Conservation (phyloP, 331 rosid species). For the Quercus phellos region DNA sequence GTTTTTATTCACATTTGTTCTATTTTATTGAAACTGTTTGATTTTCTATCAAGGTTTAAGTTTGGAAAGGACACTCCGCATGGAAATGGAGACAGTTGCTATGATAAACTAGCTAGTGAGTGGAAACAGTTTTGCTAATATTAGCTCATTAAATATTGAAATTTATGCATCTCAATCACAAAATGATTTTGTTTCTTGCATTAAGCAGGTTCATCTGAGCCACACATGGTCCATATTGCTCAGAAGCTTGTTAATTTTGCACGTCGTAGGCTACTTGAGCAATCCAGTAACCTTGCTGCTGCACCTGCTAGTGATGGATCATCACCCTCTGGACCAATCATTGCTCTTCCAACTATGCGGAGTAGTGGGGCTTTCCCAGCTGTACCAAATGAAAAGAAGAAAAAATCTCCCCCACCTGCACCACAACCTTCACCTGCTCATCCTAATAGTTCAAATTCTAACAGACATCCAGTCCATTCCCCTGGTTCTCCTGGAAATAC, state of each 20-base stretch:
- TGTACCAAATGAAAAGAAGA: conserved; percentile 35
- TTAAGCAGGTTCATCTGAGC: conserved; percentile 42
- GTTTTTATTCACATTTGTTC: conserved; percentile 16
- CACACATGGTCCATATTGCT: conserved; percentile 17
- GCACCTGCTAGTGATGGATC: conserved; percentile 37
- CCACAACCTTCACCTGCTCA: conserved; percentile 16
- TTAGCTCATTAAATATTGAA: not conserved
- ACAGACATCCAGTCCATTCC: conserved; percentile 5
- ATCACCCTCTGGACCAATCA: conserved; percentile 29
- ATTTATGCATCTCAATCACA: not conserved
- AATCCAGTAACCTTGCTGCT: conserved; percentile 68
- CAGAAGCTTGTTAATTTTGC: conserved; percentile 21
- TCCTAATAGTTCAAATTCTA: conserved; percentile 18
- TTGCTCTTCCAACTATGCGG: conserved; percentile 39
- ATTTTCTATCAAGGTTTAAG: conserved; percentile 44
- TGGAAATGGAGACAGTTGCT: conserved; percentile 25
- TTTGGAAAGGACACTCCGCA: conserved; percentile 23
- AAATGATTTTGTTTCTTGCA: conserved; percentile 15
- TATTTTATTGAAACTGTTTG: conserved; percentile 20
- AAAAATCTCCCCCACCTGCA: conserved; percentile 26
- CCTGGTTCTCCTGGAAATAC: conserved; percentile 6
- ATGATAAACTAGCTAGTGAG: conserved; percentile 49
- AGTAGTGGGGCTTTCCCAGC: conserved; percentile 91
- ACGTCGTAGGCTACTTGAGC: conserved; percentile 68
- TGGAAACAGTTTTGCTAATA: conserved; percentile 4